A percentile compares a stretch with the other conserved stretches of the same genome.
Evolutionary conservation across 768 basidiomycete genomes (phyloP).

Genomic region (Amanita jacksonii): DNA sequence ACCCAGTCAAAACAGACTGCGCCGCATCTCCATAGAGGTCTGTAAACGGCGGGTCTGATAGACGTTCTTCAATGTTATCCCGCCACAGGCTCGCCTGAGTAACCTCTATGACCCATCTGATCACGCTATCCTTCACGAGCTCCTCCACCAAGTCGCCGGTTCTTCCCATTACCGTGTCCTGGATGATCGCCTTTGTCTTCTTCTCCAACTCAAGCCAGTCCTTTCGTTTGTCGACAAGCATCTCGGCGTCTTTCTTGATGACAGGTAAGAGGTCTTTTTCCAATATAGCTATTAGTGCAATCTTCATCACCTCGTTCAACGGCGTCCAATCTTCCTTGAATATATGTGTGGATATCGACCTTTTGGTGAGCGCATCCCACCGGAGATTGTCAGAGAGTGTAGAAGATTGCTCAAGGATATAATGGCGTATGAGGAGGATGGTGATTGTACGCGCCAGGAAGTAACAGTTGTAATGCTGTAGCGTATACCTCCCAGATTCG

Average conservation of each 20-base stretch:
- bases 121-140: background rate
- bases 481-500: background rate
- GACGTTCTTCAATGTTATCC: background rate
- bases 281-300: background rate
- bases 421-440: background rate
- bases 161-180: background rate
- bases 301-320: background rate
- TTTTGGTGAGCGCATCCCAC: background rate
- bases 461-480: too few species aligned
- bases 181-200: background rate
- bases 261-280: background rate
- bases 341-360: too few species aligned
- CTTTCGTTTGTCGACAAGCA: background rate
- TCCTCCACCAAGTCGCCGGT: background rate
- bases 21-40: too few species aligned
- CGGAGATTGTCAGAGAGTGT: background rate
- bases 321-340: background rate
- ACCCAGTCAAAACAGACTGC: too few species aligned
- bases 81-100: background rate
- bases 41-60: too few species aligned
- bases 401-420: background rate
- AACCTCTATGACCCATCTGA: background rate
- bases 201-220: background rate
- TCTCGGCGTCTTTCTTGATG: background rate
- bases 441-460: slow-evolving; percentile 2